Conservation (phyloP, 352 stramenopile genomes). For the Nothophytophthora sp. region DNA sequence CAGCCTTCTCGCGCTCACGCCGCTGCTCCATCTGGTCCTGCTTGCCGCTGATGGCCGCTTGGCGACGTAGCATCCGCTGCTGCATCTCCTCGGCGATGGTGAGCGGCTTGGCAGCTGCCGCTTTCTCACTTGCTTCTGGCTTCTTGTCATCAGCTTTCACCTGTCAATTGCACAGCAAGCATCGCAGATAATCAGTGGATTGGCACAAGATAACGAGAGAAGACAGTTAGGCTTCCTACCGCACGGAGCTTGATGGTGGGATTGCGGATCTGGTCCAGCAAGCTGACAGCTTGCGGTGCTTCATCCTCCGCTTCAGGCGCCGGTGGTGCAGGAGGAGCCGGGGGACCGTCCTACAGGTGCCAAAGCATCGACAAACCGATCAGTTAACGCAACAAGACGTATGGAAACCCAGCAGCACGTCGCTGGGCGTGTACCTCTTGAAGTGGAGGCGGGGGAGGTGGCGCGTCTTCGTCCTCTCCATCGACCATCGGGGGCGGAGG, state of each 20-base stretch:
- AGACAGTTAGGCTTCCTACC: conserved; percentile 16
- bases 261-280: conserved; percentile 69
- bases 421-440: conserved; percentile 48
- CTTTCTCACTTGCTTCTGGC: conserved; percentile 28
- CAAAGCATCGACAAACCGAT: not conserved
- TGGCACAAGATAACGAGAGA: too few relatives aligned
- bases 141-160: conserved; percentile 36
- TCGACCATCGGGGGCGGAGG: conserved; percentile 37
- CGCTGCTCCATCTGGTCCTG: conserved; percentile 83
- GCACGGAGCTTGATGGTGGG: conserved; percentile 56
- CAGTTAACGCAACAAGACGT: too few relatives aligned
- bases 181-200: not conserved
- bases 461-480: conserved; percentile 41
- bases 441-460: conserved; percentile 49
- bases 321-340: conserved; percentile 27
- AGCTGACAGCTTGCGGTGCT: conserved; percentile 30
- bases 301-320: conserved; percentile 30
- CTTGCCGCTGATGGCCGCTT: conserved; percentile 83
- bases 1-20: conserved; percentile 62
- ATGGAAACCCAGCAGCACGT: too few relatives aligned
- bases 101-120: conserved; percentile 50
- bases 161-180: conserved; percentile 16
- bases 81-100: conserved; percentile 86
- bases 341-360: conserved; percentile 28
- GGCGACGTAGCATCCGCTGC: conserved; percentile 71